Conservation (phyloP, 257 asterid species). For the Coffea eugenioides region DNA sequence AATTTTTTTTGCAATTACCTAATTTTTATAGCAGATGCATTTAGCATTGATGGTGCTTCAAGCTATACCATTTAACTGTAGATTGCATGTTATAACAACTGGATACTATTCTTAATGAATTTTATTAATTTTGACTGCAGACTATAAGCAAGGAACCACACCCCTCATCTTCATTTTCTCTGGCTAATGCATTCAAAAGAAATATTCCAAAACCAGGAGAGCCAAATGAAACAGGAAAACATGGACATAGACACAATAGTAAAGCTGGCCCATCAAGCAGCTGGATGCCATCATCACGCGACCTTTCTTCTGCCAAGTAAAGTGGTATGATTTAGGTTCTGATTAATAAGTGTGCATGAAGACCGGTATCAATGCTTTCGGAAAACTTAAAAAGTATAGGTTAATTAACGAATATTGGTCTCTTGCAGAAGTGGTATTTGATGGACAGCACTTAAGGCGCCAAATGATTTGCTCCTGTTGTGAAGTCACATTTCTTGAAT, state of each 20-base stretch:
- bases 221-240: constrained; percentile 20
- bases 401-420: neutral
- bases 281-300: constrained; percentile 20
- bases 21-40: neutral
- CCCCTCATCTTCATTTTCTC: constrained; percentile 21
- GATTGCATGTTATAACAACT: neutral
- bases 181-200: constrained; percentile 27
- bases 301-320: constrained; percentile 27
- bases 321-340: constrained; percentile 16
- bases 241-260: constrained; percentile 15
- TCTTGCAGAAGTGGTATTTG: constrained; percentile 8
- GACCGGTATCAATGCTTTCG: neutral
- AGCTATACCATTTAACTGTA: neutral
- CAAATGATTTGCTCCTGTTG: constrained; percentile 5
- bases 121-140: constrained; percentile 1
- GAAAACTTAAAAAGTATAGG: neutral
- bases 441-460: constrained; percentile 7
- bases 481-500: constrained; percentile 22
- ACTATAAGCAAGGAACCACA: constrained; percentile 11
- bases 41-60: neutral
- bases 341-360: neutral
- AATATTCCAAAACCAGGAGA: constrained; percentile 24
- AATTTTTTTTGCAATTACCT: neutral
- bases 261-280: constrained; percentile 32
- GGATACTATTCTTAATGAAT: neutral